Base-by-base conservation (phyloP, 1,139 yeast genomes). In the Taphrina betulina region DNA sequence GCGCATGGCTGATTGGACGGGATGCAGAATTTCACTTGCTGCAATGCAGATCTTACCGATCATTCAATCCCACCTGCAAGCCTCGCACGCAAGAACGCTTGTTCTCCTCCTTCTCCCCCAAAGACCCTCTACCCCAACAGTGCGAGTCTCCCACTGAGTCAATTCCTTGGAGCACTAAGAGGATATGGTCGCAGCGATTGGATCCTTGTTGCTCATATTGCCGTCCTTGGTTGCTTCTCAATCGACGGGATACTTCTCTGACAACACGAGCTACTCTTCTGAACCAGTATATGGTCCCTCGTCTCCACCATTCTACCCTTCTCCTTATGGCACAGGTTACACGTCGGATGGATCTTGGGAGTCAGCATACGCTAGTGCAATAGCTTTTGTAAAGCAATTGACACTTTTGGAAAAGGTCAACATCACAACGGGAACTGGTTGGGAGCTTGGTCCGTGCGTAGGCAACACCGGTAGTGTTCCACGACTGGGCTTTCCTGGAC, bases 381-480 rank as follows among this genome's bases (percentile, higher is more conserved):
- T 79, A 57, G 77, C 74, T 57, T 68, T 80, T 28, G 78, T 74
- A 24, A 76, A 76, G 60, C 77, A 77, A 61, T 77, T 81, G 79
- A 72, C 83, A 1, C 73, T 78, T 36, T 69, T 75, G 16, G 85
- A 81, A 64, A 81, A 80, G 63, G 83, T 79, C 37, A 81, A 81
- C 64, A 67, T 81, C 57, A 81, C 85, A 4, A 78, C 84, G 1
- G 85, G 85, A n/a, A 75, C 80, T 3, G 83, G 84, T 14, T 79
- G 83, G 81, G 78, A 79, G 2, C 72, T 79, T 7, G 84, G 83
- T 3, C 82, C 82, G 1, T 81, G 85, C 67, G 75, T 80, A 17
- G 86, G 86, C 2, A 79, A 79, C 64, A 79, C 85, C 0, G 85
- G 84, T 0, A 71, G 78, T 16, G 76, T 81, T 42, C 81, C 81